Evolutionary conservation across 2,329 filamentous ascomycete species (phyloP), one percentile per base, ranked within the genome.

Genomic region (Apiospora arundinis): DNA sequence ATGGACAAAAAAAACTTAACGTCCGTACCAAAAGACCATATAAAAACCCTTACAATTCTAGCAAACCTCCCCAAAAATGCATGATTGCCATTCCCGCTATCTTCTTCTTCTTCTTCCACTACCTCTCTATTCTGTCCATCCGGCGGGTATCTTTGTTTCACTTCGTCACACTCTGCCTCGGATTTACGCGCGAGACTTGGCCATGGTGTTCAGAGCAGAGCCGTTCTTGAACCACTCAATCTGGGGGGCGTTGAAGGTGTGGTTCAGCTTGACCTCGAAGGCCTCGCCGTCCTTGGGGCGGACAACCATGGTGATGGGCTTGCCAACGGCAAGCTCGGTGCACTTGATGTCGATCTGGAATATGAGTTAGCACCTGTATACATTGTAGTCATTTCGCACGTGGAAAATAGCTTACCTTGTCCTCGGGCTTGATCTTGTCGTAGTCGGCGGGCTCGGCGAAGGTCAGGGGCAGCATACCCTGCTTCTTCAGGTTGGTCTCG

Each of bases 401-500:
- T 65, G 81, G 88, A 91, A 5, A 60, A 63, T 40, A 37, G 28
- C 56, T 40, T 63, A 63, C 56, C 86, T 92, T 95, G 89, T 97
- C 96, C 73, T 96, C 92, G 76, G 95, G 93, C 82, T 92, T 91
- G 84, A 99, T 95, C 90, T 94, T 97, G 84, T 99, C 96, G 85
- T 99, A 99, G 85, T 99, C 96, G 82, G 92, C 95, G 71, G 95
- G 95, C 82, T 98, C 92, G 72, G 91, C 85, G 87, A 99, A 99
- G 79, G 95, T 98, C 76, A 99, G 90, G 80, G 96, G 96, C 86
- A 99, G 93, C 95, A 99, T 98, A 86, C 96, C 96, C 91, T 99
- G 96, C 92, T 99, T 99, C 94, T 99, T 99, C 88, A 99, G 87
- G 91, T 99, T 99, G 88, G 96, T 99, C 90, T 99, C 96, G 90